Evolutionary conservation across 2,329 filamentous ascomycete genomes (phyloP), one percentile per base, ranked within the genome.

Genomic region (Dactylellina drechsleri): DNA sequence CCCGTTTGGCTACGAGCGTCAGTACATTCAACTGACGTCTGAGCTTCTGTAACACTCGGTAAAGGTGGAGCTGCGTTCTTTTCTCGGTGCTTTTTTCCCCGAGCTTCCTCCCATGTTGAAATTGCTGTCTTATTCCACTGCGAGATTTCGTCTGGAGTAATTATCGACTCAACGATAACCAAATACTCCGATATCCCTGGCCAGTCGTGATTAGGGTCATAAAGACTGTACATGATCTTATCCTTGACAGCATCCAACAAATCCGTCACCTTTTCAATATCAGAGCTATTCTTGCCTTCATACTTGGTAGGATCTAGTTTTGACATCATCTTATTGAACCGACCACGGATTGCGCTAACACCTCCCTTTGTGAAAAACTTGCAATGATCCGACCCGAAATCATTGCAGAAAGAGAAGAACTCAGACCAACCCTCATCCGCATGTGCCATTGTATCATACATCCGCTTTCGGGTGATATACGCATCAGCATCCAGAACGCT

Each of bases 341-440:
- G 58, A 18, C 62, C 62, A 8, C 61, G 70, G 16, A 61, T 62
- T 1, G 28, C 57, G 5, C 62, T 53, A 2, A 49, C 43, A 28
- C 52, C 60, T 23, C 52, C 60, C 3, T 50, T 20, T 4, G 41
- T 49, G 43, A 74, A 74, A 31, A 74, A 74, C 12, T 47, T 66
- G 31, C 70, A 74, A 20, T 41, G 23, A 6, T 3, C 13, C 4
- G 62, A 56, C 18, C 70, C 70, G 5, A 60, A 62, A 10, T 74
- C 56, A 13, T 47, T 26, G 18, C 70, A 74, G 2, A n/a, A 36
- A 12, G 56, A 23, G 23, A 74, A 74, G 18, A 74, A 74, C 40
- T 53, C 15, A 10, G 70, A 62, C 70, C 70, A 74, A 13, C 56
- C 62, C 47, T 74, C 58, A 20, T 74, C 70, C 5, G 49, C 43